Base-by-base conservation (phyloP, 2,329 filamentous ascomycete species). In the Diaporthe sp. region DNA sequence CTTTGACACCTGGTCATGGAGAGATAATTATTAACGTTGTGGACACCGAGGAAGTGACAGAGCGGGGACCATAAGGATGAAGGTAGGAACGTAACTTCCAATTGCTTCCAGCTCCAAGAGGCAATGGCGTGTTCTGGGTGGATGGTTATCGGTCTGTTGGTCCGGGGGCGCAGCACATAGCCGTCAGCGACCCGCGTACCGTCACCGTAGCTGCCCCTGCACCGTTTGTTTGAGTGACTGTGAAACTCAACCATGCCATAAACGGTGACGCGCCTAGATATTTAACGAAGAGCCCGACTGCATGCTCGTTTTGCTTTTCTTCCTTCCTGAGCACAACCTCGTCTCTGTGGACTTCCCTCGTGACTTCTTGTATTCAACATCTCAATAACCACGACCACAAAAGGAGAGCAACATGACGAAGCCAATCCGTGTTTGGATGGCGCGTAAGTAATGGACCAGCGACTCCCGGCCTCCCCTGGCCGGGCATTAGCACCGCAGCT, bases 391-490 rank as follows among this genome's bases (percentile, higher is more conserved):
- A 53, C 28, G 34, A 5, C 31, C 12, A 39, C 37, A 15, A 4
- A 39, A 3, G 12, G 37, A 39, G 10, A 39, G 12, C 4, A 68
- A 37, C 34, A 68, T 53, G 46, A 68, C 46, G 22, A 53, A 68
- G 10, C 65, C 65, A 53, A 68, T 68, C n/a, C 46, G 46, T 15
- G 65, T 68, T 3, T 68, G 46, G 31, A 68, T 68, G 65, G 65
- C 65, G 53, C 65, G 46, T 68, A 68, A 68, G 65, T 68, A 8
- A n/a, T 51, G 31, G n/a, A 28, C 28, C 28, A 10, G 10, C 28
- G 10, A 37, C 28, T 15, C n/a, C 13, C 44, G 25, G 25, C 28
- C n/a, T 13, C 12, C 37, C 10, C 37, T 39, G 37, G 37, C 37
- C 37, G 12, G 37, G 12, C 37, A 39, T 51, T 25, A 51, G 8